Conservation (phyloP, 495 filamentous ascomycete genomes). For the Lindgomyces ingoldianus region DNA sequence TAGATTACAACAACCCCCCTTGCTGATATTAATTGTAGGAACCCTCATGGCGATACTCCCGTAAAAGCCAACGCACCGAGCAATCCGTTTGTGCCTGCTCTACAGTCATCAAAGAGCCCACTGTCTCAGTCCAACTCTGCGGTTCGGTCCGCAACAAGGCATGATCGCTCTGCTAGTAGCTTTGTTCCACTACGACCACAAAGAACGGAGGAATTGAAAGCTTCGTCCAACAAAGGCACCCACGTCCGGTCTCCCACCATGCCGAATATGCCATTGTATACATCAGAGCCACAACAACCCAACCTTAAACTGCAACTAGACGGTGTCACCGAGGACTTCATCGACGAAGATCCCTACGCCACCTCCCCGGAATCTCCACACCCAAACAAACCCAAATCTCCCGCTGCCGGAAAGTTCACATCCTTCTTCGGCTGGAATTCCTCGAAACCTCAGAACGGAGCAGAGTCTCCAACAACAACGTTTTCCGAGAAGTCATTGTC, state of each 20-base stretch:
- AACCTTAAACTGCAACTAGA: conserved; percentile 41
- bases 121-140: conserved; percentile 4
- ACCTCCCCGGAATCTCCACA: conserved; percentile 33
- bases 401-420: conserved; percentile 59
- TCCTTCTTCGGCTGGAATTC: conserved; percentile 72
- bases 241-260: conserved; percentile 35
- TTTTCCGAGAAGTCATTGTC: conserved; percentile 65
- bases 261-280: conserved; percentile 45
- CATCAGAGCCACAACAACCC: conserved; percentile 31
- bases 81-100: conserved; percentile 7
- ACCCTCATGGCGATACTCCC: conserved; percentile 34
- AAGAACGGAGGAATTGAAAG: conserved; percentile 20
- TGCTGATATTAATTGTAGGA: conserved; percentile 23
- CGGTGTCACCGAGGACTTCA: conserved; percentile 36
- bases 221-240: conserved; percentile 7
- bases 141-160: conserved; percentile 10
- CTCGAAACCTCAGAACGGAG: conserved; percentile 54
- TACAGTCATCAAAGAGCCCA: conserved; percentile 1
- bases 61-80: conserved; percentile 18
- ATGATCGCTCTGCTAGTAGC: conserved; percentile 29
- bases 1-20: neutral
- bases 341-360: conserved; percentile 36
- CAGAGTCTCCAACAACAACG: conserved; percentile 63
- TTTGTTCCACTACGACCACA: conserved; percentile 14
- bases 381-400: conserved; percentile 57